These are phyloP conservation scores for Fusarium proliferatum DNA, from an alignment of 2,329 filamentous ascomycete genomes.

Conservation along the genomic window DNA sequence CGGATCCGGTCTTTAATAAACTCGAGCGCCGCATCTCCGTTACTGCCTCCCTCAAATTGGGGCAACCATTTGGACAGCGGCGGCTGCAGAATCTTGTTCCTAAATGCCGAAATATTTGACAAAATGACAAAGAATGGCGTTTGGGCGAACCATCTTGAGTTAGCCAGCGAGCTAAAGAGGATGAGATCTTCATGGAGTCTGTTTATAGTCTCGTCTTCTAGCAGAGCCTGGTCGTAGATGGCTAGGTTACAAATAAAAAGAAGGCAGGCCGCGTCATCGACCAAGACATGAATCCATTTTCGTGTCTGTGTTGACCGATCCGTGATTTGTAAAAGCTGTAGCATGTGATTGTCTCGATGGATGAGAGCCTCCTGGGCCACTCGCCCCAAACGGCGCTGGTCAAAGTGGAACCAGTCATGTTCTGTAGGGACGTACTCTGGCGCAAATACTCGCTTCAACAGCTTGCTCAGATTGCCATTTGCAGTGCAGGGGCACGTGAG, in stretches of 20 bases:
- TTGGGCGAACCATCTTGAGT: not conserved
- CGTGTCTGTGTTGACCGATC: not conserved
- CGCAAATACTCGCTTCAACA: not conserved
- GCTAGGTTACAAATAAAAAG: not conserved
- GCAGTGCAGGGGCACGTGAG: not conserved
- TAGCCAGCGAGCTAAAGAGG: not conserved
- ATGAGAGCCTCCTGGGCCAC: not conserved
- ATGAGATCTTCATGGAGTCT: not conserved
- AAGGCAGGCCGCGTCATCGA: not conserved
- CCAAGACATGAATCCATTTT: not conserved
- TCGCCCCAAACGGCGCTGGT: not conserved
- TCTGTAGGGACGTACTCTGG: not conserved
- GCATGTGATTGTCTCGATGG: not conserved
- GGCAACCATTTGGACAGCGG: not conserved
- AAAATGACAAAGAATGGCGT: not conserved
- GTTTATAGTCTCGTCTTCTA: not conserved
- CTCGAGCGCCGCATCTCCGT: not conserved
- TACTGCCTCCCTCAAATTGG: not conserved
- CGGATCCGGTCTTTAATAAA: not conserved
- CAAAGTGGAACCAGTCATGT: not conserved
- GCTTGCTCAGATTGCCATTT: not conserved
- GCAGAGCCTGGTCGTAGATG: not conserved
- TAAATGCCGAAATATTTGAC: rapidly evolving
- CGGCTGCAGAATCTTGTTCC: not conserved
- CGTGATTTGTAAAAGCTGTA: not conserved